Base-by-base conservation (phyloP, 495 filamentous ascomycete species). In the Aspergillus cavernicola region DNA sequence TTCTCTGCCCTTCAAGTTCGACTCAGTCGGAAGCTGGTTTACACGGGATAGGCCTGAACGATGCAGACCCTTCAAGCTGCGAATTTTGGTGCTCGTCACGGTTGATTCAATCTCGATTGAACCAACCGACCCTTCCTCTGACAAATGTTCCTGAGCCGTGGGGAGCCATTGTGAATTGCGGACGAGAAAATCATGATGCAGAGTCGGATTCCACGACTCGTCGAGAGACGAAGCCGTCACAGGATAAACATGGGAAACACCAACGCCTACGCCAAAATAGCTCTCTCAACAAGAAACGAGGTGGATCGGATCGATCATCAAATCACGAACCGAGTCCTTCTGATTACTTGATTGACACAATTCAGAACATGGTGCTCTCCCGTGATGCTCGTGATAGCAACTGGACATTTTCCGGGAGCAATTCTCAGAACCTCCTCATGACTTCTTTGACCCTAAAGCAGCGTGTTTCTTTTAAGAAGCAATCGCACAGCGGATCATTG, bases 401-500 rank as follows among this genome's bases (percentile, higher is more conserved):
- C 32, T 48, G 44, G 44, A 38, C 41, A 15, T 18, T 53, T 32
- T 37, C 33, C 6, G 52, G 42, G 12, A 41, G 28, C 4, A 28
- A 28, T 9, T 22, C 32, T 33, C 24, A n/a, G 15, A 20, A 12
- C 1, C 42, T 26, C 8, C 50, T 58, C 22, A 45, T 45, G 32
- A 12, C 48, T 11, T 42, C 53, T 33, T 42, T 58, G 31, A 43
- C 26, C 12, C 36, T 31, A 32, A 40, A 52, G 20, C 40, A 55
- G 50, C 50, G 51, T 38, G 53, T 39, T 28, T 53, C 39, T 22
- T 29, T n/a, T n/a, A n/a, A n/a, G n/a, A n/a, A 51, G 47, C 47
- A 47, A 48, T 39, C 57, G 39, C 50, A 60, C 16, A 57, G 61
- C 38, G 40, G 43, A 11, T 64, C 62, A 0, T 37, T 76, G 3